A percentile compares a stretch with the other conserved stretches of the same genome.
Evolutionary conservation across 2,329 filamentous ascomycete genomes (phyloP).

Genomic region (Hypoxylon sp.): DNA sequence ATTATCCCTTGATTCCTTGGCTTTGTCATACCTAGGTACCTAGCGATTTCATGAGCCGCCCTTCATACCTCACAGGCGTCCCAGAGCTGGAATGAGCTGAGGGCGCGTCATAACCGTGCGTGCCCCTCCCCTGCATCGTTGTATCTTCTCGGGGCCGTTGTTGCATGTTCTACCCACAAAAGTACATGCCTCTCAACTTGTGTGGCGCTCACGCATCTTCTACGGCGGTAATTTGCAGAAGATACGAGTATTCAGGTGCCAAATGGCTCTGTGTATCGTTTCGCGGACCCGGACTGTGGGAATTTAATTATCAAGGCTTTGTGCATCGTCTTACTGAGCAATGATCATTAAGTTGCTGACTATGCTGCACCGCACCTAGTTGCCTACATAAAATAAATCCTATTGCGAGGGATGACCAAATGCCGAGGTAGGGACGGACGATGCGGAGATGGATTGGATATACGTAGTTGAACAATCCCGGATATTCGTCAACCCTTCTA

Average conservation of each 20-base stretch:
- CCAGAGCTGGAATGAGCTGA: conserved; percentile 34
- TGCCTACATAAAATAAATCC: conserved; percentile 7
- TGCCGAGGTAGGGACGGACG: neutral
- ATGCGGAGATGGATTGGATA: neutral
- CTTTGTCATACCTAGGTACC: conserved; percentile 35
- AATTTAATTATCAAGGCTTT: conserved; percentile 27
- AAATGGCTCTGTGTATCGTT: conserved; percentile 26
- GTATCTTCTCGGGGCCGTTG: conserved; percentile 11
- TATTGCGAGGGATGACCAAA: neutral
- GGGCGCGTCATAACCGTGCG: conserved; percentile 21
- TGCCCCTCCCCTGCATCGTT: conserved; percentile 22
- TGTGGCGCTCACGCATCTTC: conserved; percentile 13
- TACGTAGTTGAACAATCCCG: neutral
- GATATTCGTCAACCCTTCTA: neutral
- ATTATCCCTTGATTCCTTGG: conserved; percentile 34
- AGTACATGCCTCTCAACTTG: conserved; percentile 7
- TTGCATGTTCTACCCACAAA: conserved; percentile 18
- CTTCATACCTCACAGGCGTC: conserved; percentile 22
- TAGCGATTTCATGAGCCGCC: conserved; percentile 38
- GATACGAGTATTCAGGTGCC: conserved; percentile 19
- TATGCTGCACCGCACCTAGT: neutral
- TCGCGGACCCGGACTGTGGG: conserved; percentile 28
- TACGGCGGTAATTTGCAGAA: conserved; percentile 5
- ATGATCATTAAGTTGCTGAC: conserved; percentile 13
- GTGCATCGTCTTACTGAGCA: conserved; percentile 22